Evolutionary conservation across 1,284 basidiomycete species (phyloP), one percentile per base, ranked within the genome.

Genomic region (Ustilago cynodontis): DNA sequence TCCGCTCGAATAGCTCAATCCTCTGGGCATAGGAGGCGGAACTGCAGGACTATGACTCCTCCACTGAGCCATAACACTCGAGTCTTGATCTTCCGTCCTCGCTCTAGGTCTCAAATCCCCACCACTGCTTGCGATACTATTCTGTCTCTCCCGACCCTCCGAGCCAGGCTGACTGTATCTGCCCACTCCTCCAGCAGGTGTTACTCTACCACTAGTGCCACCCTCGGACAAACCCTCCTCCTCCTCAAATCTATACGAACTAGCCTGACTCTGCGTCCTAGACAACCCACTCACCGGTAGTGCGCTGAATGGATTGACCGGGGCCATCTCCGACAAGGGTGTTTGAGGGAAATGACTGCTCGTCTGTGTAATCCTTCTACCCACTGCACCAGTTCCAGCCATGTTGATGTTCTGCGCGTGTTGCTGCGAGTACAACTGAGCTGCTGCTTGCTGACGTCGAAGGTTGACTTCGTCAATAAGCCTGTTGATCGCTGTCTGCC

Each of bases 401-500:
- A 81, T 78, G 65, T 82, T 83, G 64, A 70, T 52, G 35, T 35
- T 59, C 22, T 70, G 59, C 45, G 70, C 67, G 68, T 70, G 63
- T 50, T 75, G 72, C 73, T 75, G 78, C 18, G 45, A 58, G 56
- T 77, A 72, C 53, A 74, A 71, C 41, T 66, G 65, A 20, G 64
- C 65, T 14, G 64, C 73, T 13, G 67, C 68, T 45, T 81, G 67
- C 64, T 82, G 75, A 24, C 81, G 62, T 43, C 80, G 72, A 56
- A 71, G 52, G 57, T 69, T 70, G 31, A 81, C 78, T 31, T 87
- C 90, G 78, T 90, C 91, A 81, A 98, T 94, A 29, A 98, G 89
- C 65, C 93, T 92, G 86, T 92, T 94, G 78, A 99, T 92, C 71
- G 92, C 91, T 20, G 90, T 89, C 82, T 96, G 93, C 96, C 97